Conservation (phyloP, 352 stramenopile genomes). For the Blastocystis sp. region DNA sequence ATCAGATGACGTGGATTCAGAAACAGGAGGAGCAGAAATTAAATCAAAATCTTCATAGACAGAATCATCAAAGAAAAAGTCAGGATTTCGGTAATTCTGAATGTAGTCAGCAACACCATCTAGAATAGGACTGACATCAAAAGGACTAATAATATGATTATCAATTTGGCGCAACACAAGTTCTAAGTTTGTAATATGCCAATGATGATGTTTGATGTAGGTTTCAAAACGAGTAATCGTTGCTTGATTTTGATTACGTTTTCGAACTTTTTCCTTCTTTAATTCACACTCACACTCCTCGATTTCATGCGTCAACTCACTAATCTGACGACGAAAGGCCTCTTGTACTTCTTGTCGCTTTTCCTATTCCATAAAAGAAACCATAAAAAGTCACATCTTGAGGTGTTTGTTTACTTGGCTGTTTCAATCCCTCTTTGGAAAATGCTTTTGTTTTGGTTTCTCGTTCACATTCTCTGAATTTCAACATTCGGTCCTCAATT, state of each 20-base stretch:
- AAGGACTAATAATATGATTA: conserved; percentile 58
- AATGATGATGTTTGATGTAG: conserved; percentile 58
- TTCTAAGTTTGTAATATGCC: conserved; percentile 60
- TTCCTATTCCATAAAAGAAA: not conserved
- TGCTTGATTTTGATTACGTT: conserved; percentile 38
- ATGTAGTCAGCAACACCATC: conserved; percentile 31
- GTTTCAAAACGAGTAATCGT: conserved; percentile 1
- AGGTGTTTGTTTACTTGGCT: conserved; percentile 47
- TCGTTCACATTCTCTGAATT: conserved; percentile 62
- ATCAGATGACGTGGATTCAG: not conserved
- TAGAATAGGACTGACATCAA: not conserved
- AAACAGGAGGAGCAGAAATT: not conserved
- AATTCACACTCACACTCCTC: conserved; percentile 46
- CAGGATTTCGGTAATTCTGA: not conserved
- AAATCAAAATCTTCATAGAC: conserved; percentile 23
- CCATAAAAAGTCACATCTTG: conserved; percentile 5
- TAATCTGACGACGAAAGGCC: not conserved
- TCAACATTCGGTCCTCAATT: conserved; percentile 53
- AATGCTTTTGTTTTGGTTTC: conserved; percentile 53
- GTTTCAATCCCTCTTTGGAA: conserved; percentile 51
- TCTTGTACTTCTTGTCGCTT: conserved; percentile 49
- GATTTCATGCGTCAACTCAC: conserved; percentile 6
- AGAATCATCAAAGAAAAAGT: not conserved
- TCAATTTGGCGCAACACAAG: conserved; percentile 44
- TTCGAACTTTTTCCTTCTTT: conserved; percentile 37